Base-by-base conservation (phyloP, 2,329 filamentous ascomycete genomes). In the Amauroascus niger region DNA sequence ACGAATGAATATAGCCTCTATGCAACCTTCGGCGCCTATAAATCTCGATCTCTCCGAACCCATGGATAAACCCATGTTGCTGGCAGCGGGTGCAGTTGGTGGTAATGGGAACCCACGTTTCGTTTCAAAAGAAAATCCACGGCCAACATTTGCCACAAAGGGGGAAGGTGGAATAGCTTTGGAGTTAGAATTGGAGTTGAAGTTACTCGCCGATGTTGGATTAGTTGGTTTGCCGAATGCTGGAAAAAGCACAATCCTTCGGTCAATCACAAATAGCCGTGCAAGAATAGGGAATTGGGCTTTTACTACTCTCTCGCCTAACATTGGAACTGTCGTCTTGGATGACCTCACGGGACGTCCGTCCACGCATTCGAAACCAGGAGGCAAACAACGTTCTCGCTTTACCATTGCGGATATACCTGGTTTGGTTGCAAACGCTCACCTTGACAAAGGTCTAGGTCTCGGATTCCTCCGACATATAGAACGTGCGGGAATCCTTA, bases 321-420 rank as follows among this genome's bases (percentile, higher is more conserved):
- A 95, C 61, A 94, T 98, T 52, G 93, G 93, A 49, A 98, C 93
- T 0, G 88, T 98, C 6, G 85, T 97, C 13, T 79, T 98, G 9
- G 93, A 98, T 68, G 81, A 90, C 66, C 81, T 93, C 72, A 83
- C 82, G 55, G 88, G 90, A 1, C 81, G 87, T 0, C 88, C 89
- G 1, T 58, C 71, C 5, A 66, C 81, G 33, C 69, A 75, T 45
- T 72, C 71, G 59, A 62, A 71, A 62, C 16, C 74, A 65, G 62
- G 74, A 67, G 67, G 75, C 68, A 71, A 78, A 71, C 65, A 79
- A 0, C 79, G 89, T 32, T 88, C 86, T 1, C 83, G 86, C 54
- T 95, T 97, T 69, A 95, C 88, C 7, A 85, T 98, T 56, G 93
- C 93, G 14, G 93, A 98, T 67, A 97, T 98, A 54, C 93, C 93